Evolutionary conservation across 164 flowering plant genomes (phyloP).

Genomic region (Buxus sempervirens): DNA sequence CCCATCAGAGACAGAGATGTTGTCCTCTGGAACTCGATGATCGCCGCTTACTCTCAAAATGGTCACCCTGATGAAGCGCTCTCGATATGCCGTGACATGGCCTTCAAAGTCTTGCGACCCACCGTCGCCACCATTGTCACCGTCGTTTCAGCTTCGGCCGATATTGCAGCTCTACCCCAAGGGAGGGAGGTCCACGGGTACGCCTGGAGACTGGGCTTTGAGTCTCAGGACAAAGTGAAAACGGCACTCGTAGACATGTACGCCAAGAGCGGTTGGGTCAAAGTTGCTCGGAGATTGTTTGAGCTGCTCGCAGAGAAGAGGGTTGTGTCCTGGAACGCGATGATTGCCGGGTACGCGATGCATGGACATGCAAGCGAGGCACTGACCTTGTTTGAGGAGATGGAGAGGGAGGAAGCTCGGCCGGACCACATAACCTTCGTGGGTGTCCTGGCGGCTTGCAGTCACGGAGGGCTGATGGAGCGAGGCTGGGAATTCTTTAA

Average conservation of each 20-base stretch:
- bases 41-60: slow-evolving; percentile 3
- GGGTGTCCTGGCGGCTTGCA: slow-evolving; percentile 49
- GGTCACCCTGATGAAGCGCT: background rate
- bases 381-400: slow-evolving; percentile 35
- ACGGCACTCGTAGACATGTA: slow-evolving; percentile 52
- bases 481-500: slow-evolving; percentile 34
- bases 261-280: slow-evolving; percentile 45
- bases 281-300: slow-evolving; percentile 35
- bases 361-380: slow-evolving; percentile 45
- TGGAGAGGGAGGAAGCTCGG: slow-evolving; percentile 20
- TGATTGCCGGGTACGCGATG: slow-evolving; percentile 51
- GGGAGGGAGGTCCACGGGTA: slow-evolving; percentile 47
- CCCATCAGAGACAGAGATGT: slow-evolving; percentile 26
- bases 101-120: slow-evolving; percentile 23
- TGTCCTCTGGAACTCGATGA: slow-evolving; percentile 14
- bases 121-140: slow-evolving; percentile 43
- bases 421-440: slow-evolving; percentile 56
- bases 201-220: slow-evolving; percentile 40
- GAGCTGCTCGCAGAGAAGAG: slow-evolving; percentile 27
- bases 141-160: slow-evolving; percentile 42
- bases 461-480: slow-evolving; percentile 40
- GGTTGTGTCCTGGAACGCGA: slow-evolving; percentile 48
- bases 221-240: slow-evolving; percentile 34
- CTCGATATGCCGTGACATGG: slow-evolving; percentile 1
- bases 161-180: slow-evolving; percentile 35